A percentile compares a stretch with the other conserved stretches of the same genome.
Conservation (phyloP, 352 stramenopile species). For the Globisporangium paddicum region DNA sequence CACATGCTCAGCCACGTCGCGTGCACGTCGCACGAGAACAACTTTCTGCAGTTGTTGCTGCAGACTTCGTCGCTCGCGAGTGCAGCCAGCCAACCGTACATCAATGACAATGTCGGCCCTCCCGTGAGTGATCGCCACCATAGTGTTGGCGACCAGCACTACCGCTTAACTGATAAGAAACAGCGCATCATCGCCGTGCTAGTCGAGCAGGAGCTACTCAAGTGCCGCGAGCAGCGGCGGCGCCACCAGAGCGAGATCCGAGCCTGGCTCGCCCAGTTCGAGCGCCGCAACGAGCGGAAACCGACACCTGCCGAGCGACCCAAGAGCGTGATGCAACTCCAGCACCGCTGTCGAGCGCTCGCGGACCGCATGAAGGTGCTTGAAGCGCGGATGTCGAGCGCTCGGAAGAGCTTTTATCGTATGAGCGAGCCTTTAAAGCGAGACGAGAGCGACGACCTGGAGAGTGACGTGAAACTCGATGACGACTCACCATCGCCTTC, state of each 20-base stretch:
- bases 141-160: background rate
- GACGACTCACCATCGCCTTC: background rate
- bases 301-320: constrained; percentile 29
- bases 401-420: constrained; percentile 27
- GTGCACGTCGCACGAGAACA: constrained; percentile 18
- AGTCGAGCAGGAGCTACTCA: constrained; percentile 35
- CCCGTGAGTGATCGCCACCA: background rate
- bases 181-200: constrained; percentile 21
- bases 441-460: constrained; percentile 1
- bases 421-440: constrained; percentile 8
- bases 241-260: constrained; percentile 39
- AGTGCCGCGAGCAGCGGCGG: constrained; percentile 31
- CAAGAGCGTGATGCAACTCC: constrained; percentile 25
- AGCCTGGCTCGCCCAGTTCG: constrained; percentile 46
- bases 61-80: constrained; percentile 7
- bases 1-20: constrained; percentile 24
- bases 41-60: constrained; percentile 31
- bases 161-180: background rate
- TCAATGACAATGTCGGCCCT: background rate
- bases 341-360: constrained; percentile 29
- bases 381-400: constrained; percentile 19
- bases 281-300: constrained; percentile 48
- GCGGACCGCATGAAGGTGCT: constrained; percentile 37
- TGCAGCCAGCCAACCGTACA: constrained; percentile 16
- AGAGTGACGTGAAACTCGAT: background rate